phyloP scores from a whole-genome alignment of 2,329 filamentous ascomycete genomes.

The Hypoxylon sp. region DNA sequence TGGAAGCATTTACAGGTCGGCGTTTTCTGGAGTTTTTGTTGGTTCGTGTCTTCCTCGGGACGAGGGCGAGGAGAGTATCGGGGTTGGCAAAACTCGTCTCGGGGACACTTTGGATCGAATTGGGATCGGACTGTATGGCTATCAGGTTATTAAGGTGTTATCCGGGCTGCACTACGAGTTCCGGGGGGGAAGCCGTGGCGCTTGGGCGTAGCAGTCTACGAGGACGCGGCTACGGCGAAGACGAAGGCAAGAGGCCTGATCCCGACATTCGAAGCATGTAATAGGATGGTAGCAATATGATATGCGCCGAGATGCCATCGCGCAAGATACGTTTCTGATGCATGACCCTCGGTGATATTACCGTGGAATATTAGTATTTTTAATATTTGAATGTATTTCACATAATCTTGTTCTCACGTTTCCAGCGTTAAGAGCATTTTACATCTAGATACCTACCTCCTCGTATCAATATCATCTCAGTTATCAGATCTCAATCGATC shows the following conservation, averaged over 20 bases:
- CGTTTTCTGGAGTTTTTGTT: conserved; percentile 34
- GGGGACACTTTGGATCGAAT: conserved; percentile 37
- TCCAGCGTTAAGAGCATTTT: not conserved
- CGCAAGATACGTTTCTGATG: conserved; percentile 17
- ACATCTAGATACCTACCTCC: not conserved
- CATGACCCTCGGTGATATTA: conserved; percentile 10
- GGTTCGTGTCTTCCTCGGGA: conserved; percentile 52
- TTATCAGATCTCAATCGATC: not conserved
- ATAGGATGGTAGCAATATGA: conserved; percentile 43
- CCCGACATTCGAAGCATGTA: conserved; percentile 31
- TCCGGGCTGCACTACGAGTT: conserved; percentile 27
- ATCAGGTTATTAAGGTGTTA: conserved; percentile 25
- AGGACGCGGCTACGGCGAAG: conserved; percentile 24
- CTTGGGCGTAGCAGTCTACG: conserved; percentile 29
- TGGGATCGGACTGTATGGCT: conserved; percentile 13
- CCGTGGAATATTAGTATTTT: conserved; percentile 1
- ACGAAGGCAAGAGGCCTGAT: conserved; percentile 14
- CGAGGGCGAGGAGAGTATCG: conserved; percentile 24
- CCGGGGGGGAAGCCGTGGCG: conserved; percentile 15
- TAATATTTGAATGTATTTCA: not conserved
- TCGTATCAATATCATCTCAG: conserved; percentile 1
- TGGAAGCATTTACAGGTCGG: conserved; percentile 41
- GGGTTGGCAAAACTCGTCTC: conserved; percentile 21
- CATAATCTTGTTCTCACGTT: not conserved
- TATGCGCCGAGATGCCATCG: conserved; percentile 27